Base-by-base conservation (phyloP, 2,329 filamentous ascomycete species). In the Fusarium ramigenum region DNA sequence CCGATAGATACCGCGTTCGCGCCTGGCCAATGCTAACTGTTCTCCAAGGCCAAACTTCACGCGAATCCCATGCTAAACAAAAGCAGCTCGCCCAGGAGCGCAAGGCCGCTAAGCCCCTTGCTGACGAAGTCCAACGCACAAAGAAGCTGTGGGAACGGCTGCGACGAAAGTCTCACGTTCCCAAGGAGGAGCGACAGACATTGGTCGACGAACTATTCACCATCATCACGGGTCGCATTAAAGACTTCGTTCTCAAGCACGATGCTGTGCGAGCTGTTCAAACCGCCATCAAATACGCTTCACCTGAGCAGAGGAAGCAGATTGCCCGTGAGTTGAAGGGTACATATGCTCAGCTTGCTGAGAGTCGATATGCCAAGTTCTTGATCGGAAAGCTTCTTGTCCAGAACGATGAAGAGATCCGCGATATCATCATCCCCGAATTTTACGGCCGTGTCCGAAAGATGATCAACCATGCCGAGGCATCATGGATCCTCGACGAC, bases 141-240 rank as follows among this genome's bases (percentile, higher is more conserved):
- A 99, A 99, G 87, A 97, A 98, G 85, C 89, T 99, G 60, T 99
- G 96, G 97, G 96, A 99, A 85, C 90, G 93, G 70, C 85, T 99
- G 80, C 92, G 96, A 74, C 88, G 94, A 77, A 98, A 98, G 85
- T 97, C 95, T 6, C 94, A 98, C 78, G 94, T 99, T 4, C 93
- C 95, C 44, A 91, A 92, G 78, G 93, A 97, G 43, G 95, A 99
- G 85, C 90, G 96, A 71, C 92, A 96, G 82, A 88, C 92, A 80
- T 89, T 99, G 44, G 93, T 98, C 53, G 89, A 92, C 68, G 96
- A 99, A 85, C 88, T 99, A 32, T 98, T 97, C 82, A 88, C 89
- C 64, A 97, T 99, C 79, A 93, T 98, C 78, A 96, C 93, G 30
- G 96, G 95, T 60, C 91, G 93, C 65, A 93, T 98, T 78, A 94